These are phyloP conservation scores for Scheffersomyces coipomensis DNA, from an alignment of 805 yeast genomes.

Conservation along the genomic window DNA sequence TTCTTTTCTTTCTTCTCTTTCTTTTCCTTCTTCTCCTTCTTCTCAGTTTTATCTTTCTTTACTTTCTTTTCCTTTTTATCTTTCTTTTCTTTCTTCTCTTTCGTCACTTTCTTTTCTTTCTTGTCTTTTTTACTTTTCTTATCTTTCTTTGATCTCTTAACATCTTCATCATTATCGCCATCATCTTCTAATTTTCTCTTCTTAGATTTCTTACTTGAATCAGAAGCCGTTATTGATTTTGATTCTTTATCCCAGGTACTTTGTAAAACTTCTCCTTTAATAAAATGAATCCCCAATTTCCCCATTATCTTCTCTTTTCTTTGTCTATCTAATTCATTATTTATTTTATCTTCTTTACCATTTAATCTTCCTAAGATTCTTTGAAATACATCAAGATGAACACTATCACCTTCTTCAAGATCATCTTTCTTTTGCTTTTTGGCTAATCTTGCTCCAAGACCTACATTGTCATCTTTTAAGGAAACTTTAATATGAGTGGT, in stretches of 20 bases:
- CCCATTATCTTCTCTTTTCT: slow-evolving; percentile 74
- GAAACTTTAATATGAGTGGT: slow-evolving; percentile 82
- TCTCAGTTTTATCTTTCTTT: slow-evolving; percentile 23
- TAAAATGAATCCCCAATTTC: slow-evolving; percentile 84
- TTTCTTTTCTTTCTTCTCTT: slow-evolving; percentile 18
- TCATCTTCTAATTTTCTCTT: slow-evolving; percentile 16
- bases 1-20: slow-evolving; percentile 18
- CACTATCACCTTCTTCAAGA: slow-evolving; percentile 78
- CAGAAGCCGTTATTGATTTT: slow-evolving; percentile 17
- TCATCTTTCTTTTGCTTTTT: slow-evolving; percentile 60
- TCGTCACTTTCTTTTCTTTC: slow-evolving; percentile 22
- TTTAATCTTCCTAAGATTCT: slow-evolving; percentile 84
- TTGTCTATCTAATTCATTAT: slow-evolving; percentile 64
- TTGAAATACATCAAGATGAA: slow-evolving; percentile 92
- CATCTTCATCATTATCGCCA: slow-evolving; percentile 20
- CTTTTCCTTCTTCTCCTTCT: slow-evolving; percentile 21
- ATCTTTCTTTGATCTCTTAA: slow-evolving; percentile 20
- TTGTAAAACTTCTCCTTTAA: slow-evolving; percentile 76
- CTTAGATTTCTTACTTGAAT: slow-evolving; percentile 13
- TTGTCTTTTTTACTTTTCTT: slow-evolving; percentile 17
- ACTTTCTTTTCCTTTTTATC: slow-evolving; percentile 23
- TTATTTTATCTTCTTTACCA: slow-evolving; percentile 73
- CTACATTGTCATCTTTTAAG: slow-evolving; percentile 78
- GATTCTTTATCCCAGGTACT: slow-evolving; percentile 80
- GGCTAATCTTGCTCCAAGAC: slow-evolving; percentile 83